A percentile compares a stretch with the other conserved stretches of the same genome.
phyloP scores from a whole-genome alignment of 441 rosid species.

The Metrosideros polymorpha region DNA sequence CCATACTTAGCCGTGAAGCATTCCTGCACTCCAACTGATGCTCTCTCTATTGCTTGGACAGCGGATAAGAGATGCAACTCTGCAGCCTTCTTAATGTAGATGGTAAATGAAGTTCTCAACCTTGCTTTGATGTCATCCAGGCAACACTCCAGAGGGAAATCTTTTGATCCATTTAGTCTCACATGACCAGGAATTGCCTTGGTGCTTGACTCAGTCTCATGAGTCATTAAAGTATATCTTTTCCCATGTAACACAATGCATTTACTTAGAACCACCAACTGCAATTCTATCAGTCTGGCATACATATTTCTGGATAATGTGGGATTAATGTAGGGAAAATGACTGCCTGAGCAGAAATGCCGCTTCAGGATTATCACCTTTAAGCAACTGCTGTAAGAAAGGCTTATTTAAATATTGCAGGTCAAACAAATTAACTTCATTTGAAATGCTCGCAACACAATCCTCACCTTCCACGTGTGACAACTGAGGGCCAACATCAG shows the following conservation, averaged over 20 bases:
- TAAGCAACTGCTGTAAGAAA: slow-evolving; percentile 38
- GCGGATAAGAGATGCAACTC: slow-evolving; percentile 62
- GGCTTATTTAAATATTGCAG: slow-evolving; percentile 20
- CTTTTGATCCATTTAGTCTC: slow-evolving; percentile 22
- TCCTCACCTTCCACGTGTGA: slow-evolving; percentile 14
- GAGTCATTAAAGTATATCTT: slow-evolving; percentile 64
- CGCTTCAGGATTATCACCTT: slow-evolving; percentile 46
- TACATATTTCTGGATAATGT: slow-evolving; percentile 30
- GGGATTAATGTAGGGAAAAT: slow-evolving; percentile 38
- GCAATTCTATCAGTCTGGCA: slow-evolving; percentile 57
- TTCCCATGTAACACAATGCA: slow-evolving; percentile 82
- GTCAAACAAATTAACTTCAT: slow-evolving; percentile 21
- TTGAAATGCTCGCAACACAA: slow-evolving; percentile 19
- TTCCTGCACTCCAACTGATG: slow-evolving; percentile 63
- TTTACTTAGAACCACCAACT: slow-evolving; percentile 68
- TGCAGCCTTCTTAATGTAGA: slow-evolving; percentile 43
- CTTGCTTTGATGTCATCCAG: slow-evolving; percentile 59
- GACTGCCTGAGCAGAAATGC: slow-evolving; percentile 63
- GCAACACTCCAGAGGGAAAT: slow-evolving; percentile 24
- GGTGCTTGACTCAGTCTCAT: slow-evolving; percentile 54
- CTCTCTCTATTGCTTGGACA: slow-evolving; percentile 69
- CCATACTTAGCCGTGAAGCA: slow-evolving; percentile 30
- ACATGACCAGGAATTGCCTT: slow-evolving; percentile 28
- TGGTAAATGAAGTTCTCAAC: slow-evolving; percentile 66
- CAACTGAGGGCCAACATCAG: neutral